Percentiles rank a stretch among this genome's conserved stretches.
phyloP scores from a whole-genome alignment of 257 asterid genomes.

The Jaltomata sinuosa region DNA sequence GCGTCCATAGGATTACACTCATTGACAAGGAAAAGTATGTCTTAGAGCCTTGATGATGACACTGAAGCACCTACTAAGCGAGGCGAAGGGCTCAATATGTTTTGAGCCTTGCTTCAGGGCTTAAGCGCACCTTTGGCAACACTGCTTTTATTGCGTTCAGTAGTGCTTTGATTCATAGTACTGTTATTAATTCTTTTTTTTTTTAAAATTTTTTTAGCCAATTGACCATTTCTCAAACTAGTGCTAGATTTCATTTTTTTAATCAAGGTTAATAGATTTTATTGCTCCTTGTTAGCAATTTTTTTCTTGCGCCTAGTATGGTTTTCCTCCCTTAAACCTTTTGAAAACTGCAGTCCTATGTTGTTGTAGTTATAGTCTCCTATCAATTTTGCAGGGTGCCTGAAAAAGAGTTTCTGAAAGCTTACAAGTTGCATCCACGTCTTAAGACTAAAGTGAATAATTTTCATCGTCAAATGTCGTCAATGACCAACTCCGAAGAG shows the following conservation, averaged over 20 bases:
- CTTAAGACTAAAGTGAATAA: conserved; percentile 80
- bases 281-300: background rate
- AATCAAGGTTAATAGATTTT: background rate
- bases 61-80: background rate
- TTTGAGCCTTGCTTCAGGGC: background rate
- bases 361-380: background rate
- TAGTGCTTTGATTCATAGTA: background rate
- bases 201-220: background rate
- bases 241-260: background rate
- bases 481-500: conserved; percentile 45
- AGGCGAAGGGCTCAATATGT: background rate
- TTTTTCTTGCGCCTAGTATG: background rate
- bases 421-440: conserved; percentile 90
- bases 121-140: background rate
- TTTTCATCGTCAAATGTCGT: conserved; percentile 63
- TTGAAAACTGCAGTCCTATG: background rate
- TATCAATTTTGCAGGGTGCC: conserved; percentile 69
- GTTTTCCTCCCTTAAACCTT: background rate
- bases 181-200: background rate
- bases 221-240: background rate
- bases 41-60: background rate
- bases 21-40: background rate
- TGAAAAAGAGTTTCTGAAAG: conserved; percentile 73
- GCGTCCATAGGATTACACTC: background rate
- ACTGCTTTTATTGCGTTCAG: background rate